Base-by-base conservation (phyloP, 2,329 filamentous ascomycete species). In the Raffaelea arxii region DNA sequence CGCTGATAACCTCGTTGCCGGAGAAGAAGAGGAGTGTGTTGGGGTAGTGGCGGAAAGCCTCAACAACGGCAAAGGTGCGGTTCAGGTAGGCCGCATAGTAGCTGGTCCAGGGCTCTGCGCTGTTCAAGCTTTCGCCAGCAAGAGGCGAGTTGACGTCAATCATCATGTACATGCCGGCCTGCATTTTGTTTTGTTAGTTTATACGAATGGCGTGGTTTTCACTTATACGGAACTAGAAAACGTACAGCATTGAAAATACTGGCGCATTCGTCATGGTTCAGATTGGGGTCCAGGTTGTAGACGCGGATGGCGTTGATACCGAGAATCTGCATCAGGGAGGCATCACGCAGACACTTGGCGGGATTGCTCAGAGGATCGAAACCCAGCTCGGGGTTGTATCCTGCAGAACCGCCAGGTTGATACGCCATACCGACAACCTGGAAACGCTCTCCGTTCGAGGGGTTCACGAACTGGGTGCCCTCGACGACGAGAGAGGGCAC, bases 1-100 rank as follows among this genome's bases (percentile, higher is more conserved):
- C 70, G 62, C 84, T 81, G 65, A 87, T 85, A 58, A 88, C 81
- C 65, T 89, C 84, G 64, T 89, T 89, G 48, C 80, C 84, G 40
- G 83, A 81, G 70, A 88, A 89, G 75, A 84, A 89, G 48, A 75
- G 69, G n/a, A 82, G 68, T 11, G 77, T 78, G 65, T 83, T 83
- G 57, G 78, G 78, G 58, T 82, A 83, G 64, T 66, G 69, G 68
- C 76, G 77, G 67, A 83, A 83, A 35, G 78, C 77, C 65, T 83
- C 79, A 23, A 82, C 77, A 42, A 83, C 70, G 50, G 77, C 77
- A 59, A 83, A 83, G 36, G 78, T 82, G 54, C 78, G 75, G 65
- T 82, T 82, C 47, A 82, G 65, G 60, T 84, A 84, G 19, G 61
- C 62, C 43, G 64, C 65, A 57, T 78, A 73, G 67, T 84, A 83